Percentiles rank a stretch among this genome's conserved stretches.
Evolutionary conservation across 179 eudicot genomes (phyloP).

Genomic region (Spinacia oleracea): DNA sequence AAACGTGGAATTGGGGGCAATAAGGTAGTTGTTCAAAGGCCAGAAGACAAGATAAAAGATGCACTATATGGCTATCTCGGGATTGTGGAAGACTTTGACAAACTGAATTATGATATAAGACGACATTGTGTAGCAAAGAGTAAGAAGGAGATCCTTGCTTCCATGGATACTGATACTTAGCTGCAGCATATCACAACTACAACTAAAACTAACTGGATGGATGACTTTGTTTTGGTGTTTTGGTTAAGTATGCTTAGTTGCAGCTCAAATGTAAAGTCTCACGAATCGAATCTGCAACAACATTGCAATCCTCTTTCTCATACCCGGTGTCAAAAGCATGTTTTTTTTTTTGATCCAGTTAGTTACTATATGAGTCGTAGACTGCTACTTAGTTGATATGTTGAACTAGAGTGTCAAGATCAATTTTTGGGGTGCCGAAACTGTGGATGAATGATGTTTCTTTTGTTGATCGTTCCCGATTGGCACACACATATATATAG

Average conservation of each 20-base stretch:
- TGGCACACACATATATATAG: neutral
- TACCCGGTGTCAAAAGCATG: neutral
- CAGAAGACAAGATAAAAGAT: conserved; percentile 13
- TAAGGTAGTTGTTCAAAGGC: conserved; percentile 11
- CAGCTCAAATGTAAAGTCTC: neutral
- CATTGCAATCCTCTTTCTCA: neutral
- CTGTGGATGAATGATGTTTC: neutral
- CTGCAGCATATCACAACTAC: neutral
- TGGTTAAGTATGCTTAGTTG: neutral
- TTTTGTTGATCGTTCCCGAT: neutral
- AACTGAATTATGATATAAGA: conserved; percentile 22
- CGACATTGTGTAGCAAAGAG: conserved; percentile 28
- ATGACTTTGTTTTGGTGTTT: neutral
- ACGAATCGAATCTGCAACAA: neutral
- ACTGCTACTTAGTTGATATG: neutral
- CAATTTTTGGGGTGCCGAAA: neutral
- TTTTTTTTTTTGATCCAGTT: neutral
- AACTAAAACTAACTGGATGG: no score
- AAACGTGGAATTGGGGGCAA: conserved; percentile 11
- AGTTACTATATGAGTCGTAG: neutral
- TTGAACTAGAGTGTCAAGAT: neutral
- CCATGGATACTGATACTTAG: conserved; percentile 6
- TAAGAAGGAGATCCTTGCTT: conserved; percentile 26
- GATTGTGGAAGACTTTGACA: conserved; percentile 29
- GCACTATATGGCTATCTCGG: conserved; percentile 38